Evolutionary conservation across 495 filamentous ascomycete species (phyloP).

Genomic region (Penicillium subrubescens): DNA sequence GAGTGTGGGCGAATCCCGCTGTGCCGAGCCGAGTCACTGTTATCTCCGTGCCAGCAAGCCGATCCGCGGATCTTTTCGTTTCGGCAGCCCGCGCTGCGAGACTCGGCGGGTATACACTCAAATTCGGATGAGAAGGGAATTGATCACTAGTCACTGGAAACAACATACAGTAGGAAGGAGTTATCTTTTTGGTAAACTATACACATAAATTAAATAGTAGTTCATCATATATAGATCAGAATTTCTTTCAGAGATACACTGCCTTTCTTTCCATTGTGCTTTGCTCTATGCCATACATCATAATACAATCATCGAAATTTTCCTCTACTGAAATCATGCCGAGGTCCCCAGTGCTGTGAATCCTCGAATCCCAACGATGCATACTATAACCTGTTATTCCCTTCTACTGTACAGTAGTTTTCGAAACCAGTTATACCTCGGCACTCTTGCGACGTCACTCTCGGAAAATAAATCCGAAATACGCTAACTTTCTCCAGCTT

Average conservation of each 20-base stretch:
- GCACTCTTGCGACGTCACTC: too few relatives aligned
- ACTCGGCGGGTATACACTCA: not conserved
- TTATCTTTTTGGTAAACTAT: not conserved
- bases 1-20: constrained; percentile 1
- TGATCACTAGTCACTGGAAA: not conserved
- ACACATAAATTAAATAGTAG: too few relatives aligned
- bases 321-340: not conserved
- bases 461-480: too few relatives aligned
- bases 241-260: too few relatives aligned
- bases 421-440: too few relatives aligned
- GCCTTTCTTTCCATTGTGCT: not conserved
- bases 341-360: not conserved
- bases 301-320: not conserved
- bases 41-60: not conserved
- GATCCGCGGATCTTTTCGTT: not conserved
- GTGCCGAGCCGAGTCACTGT: constrained; percentile 1
- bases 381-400: too few relatives aligned
- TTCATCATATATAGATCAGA: too few relatives aligned
- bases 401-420: too few relatives aligned
- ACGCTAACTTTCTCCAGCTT: too few relatives aligned
- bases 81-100: not conserved
- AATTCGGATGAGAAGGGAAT: not conserved
- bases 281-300: too few relatives aligned
- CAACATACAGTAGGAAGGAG: too few relatives aligned
- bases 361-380: too few relatives aligned